phyloP scores from a whole-genome alignment of 108 stramenopile species.

The Asterionellopsis glacialis region DNA sequence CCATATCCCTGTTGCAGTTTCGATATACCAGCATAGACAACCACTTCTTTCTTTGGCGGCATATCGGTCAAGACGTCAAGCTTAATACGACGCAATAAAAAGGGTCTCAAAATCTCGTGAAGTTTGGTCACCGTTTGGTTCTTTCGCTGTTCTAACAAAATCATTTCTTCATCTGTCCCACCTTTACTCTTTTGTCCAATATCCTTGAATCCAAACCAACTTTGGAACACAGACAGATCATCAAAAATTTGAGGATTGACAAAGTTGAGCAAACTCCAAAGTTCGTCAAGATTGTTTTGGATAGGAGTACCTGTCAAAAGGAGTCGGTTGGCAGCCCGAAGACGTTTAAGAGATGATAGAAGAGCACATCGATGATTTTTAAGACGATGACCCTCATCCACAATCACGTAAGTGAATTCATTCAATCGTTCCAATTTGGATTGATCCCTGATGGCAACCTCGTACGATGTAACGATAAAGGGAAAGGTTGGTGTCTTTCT shows the following conservation, averaged over 20 bases:
- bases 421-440: slow-evolving; percentile 60
- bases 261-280: slow-evolving; percentile 98
- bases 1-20: slow-evolving; percentile 84
- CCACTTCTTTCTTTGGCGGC: slow-evolving; percentile 94
- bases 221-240: slow-evolving; percentile 93
- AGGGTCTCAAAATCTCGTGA: slow-evolving; percentile 96
- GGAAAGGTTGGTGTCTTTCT: slow-evolving; percentile 73
- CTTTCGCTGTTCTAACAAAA: slow-evolving; percentile 83
- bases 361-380: slow-evolving; percentile 95
- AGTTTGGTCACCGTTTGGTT: slow-evolving; percentile 92
- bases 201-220: slow-evolving; percentile 97
- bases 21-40: slow-evolving; percentile 94
- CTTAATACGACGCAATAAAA: slow-evolving; percentile 93
- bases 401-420: slow-evolving; percentile 88
- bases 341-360: slow-evolving; percentile 84
- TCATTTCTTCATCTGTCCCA: slow-evolving; percentile 85
- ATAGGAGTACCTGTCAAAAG: slow-evolving; percentile 99
- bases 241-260: slow-evolving; percentile 98
- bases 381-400: slow-evolving; percentile 98
- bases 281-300: slow-evolving; percentile 89
- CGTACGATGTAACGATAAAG: slow-evolving; percentile 93
- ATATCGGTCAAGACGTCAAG: slow-evolving; percentile 86
- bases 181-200: slow-evolving; percentile 89
- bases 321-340: slow-evolving; percentile 81
- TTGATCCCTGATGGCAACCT: slow-evolving; percentile 88